Evolutionary conservation across 345 rosid species (phyloP).

Genomic region (Citrus trifoliata): DNA sequence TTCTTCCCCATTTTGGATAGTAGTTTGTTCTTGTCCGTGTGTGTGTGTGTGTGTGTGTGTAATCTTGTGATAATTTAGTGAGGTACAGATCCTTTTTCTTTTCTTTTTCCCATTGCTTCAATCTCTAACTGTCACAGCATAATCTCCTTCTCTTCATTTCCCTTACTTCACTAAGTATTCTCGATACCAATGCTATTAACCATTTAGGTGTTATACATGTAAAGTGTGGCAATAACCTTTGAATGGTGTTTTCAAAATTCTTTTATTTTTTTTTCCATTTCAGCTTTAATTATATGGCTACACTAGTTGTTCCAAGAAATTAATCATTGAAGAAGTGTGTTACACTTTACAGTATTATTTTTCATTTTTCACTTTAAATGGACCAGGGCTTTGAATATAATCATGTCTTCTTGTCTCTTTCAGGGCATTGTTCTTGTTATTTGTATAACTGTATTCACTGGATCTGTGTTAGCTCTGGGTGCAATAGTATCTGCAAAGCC

Average conservation of each 20-base stretch:
- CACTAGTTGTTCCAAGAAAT: neutral
- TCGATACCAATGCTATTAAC: neutral
- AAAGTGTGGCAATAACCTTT: neutral
- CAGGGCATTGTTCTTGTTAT: slow-evolving; percentile 76
- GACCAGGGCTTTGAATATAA: slow-evolving; percentile 5
- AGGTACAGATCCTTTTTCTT: neutral
- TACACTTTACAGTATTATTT: neutral
- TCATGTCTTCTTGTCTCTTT: slow-evolving; percentile 14
- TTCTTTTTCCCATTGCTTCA: neutral
- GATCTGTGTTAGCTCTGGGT: slow-evolving; percentile 80
- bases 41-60: too few relatives aligned
- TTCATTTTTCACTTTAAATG: neutral
- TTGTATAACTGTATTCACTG: slow-evolving; percentile 62
- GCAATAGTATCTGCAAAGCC: slow-evolving; percentile 87
- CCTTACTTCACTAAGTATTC: neutral
- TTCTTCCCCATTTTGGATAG: neutral
- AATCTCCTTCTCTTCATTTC: neutral
- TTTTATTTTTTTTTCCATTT: neutral
- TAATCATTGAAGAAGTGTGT: neutral
- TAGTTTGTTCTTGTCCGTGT: neutral
- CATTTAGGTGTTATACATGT: neutral
- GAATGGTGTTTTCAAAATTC: neutral
- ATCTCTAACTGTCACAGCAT: neutral
- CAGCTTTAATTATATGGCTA: neutral
- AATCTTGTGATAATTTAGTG: neutral